Percentiles rank a stretch among this genome's conserved stretches.
phyloP scores from a whole-genome alignment of 2,329 filamentous ascomycete species.

The Leptographium lundbergii region DNA sequence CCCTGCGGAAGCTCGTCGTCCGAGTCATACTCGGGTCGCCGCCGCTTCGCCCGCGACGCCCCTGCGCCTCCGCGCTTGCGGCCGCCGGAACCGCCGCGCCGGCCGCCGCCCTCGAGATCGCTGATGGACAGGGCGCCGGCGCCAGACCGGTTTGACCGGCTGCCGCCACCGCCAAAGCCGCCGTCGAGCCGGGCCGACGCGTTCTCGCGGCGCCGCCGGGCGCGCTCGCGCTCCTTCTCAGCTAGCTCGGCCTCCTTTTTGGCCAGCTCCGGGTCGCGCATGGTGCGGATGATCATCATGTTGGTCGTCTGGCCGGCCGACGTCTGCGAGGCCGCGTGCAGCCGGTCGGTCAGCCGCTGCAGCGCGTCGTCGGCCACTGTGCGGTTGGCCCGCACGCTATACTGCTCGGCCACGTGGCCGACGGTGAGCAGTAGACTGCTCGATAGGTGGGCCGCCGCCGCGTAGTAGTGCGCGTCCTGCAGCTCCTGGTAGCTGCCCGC shows the following conservation, averaged over 20 bases:
- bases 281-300: slow-evolving; percentile 53
- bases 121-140: slow-evolving; percentile 49
- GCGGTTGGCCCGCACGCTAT: slow-evolving; percentile 54
- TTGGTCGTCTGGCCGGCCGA: slow-evolving; percentile 37
- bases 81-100: slow-evolving; percentile 19
- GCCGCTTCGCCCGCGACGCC: slow-evolving; percentile 36
- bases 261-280: slow-evolving; percentile 62
- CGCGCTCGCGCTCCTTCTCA: slow-evolving; percentile 60
- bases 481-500: slow-evolving; percentile 40
- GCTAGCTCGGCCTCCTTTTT: slow-evolving; percentile 61
- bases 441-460: slow-evolving; percentile 56
- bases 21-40: slow-evolving; percentile 57
- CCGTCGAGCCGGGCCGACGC: slow-evolving; percentile 52
- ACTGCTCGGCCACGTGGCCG: slow-evolving; percentile 63
- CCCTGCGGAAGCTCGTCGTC: slow-evolving; percentile 58
- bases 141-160: slow-evolving; percentile 23
- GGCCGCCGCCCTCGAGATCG: slow-evolving; percentile 47
- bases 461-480: slow-evolving; percentile 64
- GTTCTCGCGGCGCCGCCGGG: slow-evolving; percentile 53
- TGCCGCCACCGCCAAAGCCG: slow-evolving; percentile 28
- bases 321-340: slow-evolving; percentile 50
- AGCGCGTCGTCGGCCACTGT: slow-evolving; percentile 60
- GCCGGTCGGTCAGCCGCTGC: slow-evolving; percentile 51
- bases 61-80: slow-evolving; percentile 40
- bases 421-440: slow-evolving; percentile 59